phyloP scores from a whole-genome alignment of 116 monocot genomes.

The Phalaenopsis hybrid region DNA sequence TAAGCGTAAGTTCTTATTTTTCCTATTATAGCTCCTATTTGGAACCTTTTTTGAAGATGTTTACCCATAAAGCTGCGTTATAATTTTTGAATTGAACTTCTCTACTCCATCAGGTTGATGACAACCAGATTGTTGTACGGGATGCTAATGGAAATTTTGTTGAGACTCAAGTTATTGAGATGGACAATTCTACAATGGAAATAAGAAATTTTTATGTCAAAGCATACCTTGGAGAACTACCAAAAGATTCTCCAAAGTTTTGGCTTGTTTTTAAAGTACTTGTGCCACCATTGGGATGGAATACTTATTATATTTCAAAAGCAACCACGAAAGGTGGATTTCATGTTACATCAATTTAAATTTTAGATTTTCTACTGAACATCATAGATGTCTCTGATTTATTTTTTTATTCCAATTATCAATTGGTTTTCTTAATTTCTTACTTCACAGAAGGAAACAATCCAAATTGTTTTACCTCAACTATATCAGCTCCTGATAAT shows the following conservation, averaged over 20 bases:
- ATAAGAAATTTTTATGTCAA: conserved; percentile 56
- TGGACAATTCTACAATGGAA: conserved; percentile 47
- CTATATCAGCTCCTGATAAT: conserved; percentile 20
- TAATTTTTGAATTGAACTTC: background rate
- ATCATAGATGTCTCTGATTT: background rate
- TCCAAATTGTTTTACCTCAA: conserved; percentile 18
- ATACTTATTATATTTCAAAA: conserved; percentile 65
- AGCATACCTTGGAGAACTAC: conserved; percentile 56
- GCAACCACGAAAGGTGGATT: conserved; percentile 30
- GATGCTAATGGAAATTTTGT: conserved; percentile 52
- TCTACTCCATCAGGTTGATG: conserved; percentile 42
- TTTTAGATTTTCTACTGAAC: background rate
- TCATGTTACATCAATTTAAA: conserved; percentile 1
- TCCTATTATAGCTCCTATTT: background rate
- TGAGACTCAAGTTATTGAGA: conserved; percentile 48
- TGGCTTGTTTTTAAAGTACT: conserved; percentile 71
- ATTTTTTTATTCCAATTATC: background rate
- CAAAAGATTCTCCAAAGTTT: conserved; percentile 45
- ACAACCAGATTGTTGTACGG: conserved; percentile 40
- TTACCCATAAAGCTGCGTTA: background rate
- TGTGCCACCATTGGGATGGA: conserved; percentile 73
- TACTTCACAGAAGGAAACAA: conserved; percentile 1
- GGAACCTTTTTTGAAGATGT: background rate
- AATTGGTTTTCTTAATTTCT: background rate
- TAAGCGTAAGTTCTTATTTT: too few species aligned